Base-by-base conservation (phyloP, 306 rosid species). In the Inga laurina region DNA sequence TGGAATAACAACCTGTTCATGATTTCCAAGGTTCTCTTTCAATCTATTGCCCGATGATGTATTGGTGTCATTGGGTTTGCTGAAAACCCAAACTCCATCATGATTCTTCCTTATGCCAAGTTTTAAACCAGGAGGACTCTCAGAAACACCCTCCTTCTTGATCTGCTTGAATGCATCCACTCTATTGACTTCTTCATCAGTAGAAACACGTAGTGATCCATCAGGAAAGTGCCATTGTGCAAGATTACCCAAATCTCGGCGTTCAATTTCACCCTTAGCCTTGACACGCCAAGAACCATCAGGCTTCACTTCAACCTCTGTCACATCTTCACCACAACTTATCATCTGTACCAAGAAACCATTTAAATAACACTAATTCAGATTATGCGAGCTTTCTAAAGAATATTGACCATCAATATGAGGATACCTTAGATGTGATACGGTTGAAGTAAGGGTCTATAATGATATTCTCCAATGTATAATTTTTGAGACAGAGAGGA, bases 231-330 rank as follows among this genome's bases (percentile, higher is more conserved):
- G 97, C 99, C 99, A 97, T 61, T 81, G 83, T 65, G 90, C 85
- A 85, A 97, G 92, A 77, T 82, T 90, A 57, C 97, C 95, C 16
- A 93, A 90, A 45, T 92, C 97, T 44, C 91, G 86, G 66, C 87
- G 88, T 80, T 94, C 99, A 86, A 83, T 87, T 87, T 94, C 99
- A 85, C 80, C 92, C 89, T 90, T 97, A 80, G 90, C 78, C 89
- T 92, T 94, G 39, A 86, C 98, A 81, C 99, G 95, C 99, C 99
- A 97, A 85, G 87, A 90, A 80, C 99, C 97, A 83, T 97, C 99
- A 86, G 97, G 99, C 83, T 91, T 92, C 84, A 94, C 97, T 85
- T 97, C 99, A 73, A 97, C 86, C 88, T 97, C 99, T 44, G 93
- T 71, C 64, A 90, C 90, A 85, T 97, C 99, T 49, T 97, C 99